A percentile compares a stretch with the other conserved stretches of the same genome.
Conservation (phyloP, 495 filamentous ascomycete species). For the Penicillium paxilli region DNA sequence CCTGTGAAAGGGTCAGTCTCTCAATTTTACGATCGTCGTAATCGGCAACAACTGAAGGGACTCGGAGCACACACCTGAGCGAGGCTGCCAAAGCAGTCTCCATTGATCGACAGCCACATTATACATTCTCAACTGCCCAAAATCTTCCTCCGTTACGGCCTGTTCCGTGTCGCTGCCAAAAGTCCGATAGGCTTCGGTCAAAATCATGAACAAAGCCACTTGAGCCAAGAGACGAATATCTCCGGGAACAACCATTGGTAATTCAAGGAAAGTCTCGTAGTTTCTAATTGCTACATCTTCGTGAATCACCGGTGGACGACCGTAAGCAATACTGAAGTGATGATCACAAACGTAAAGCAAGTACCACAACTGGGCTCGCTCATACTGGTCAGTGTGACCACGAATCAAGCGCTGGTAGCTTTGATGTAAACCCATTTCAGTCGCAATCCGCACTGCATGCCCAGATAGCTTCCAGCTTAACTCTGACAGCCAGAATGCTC, state of each 20-base stretch:
- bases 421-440: slow-evolving; percentile 52
- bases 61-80: slow-evolving; percentile 41
- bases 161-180: slow-evolving; percentile 58
- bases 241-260: slow-evolving; percentile 45
- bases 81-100: slow-evolving; percentile 56
- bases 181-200: slow-evolving; percentile 57
- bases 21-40: background rate
- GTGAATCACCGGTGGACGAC: slow-evolving; percentile 54
- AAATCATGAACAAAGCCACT: slow-evolving; percentile 57
- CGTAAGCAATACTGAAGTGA: slow-evolving; percentile 56
- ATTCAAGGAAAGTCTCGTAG: slow-evolving; percentile 52
- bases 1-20: slow-evolving; percentile 22
- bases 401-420: slow-evolving; percentile 51
- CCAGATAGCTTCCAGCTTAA: slow-evolving; percentile 56
- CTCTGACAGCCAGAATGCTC: slow-evolving; percentile 55
- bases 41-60: background rate
- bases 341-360: slow-evolving; percentile 58
- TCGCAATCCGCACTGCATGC: slow-evolving; percentile 55
- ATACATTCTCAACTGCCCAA: slow-evolving; percentile 50
- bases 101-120: slow-evolving; percentile 58
- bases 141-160: slow-evolving; percentile 52
- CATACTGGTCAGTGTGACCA: slow-evolving; percentile 48
- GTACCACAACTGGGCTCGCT: slow-evolving; percentile 51
- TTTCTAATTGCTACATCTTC: slow-evolving; percentile 53
- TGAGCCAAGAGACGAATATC: slow-evolving; percentile 57